Percentiles rank a stretch among this genome's conserved stretches.
Evolutionary conservation across 768 basidiomycete species (phyloP).

Genomic region (Tricholoma terreum): DNA sequence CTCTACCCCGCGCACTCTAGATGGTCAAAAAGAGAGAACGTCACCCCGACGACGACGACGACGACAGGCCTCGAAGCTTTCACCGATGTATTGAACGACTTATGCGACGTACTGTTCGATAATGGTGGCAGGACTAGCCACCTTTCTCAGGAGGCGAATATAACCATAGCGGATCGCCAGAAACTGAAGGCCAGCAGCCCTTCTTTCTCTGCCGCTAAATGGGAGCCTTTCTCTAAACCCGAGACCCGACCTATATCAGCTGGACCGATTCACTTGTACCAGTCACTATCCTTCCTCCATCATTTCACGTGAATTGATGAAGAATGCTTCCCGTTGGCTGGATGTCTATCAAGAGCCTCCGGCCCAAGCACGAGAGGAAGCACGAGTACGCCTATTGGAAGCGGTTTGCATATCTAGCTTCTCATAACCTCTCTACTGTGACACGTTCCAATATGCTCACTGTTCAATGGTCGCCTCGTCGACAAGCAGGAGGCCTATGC

Average conservation of each 20-base stretch:
- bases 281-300: background rate
- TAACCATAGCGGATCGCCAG: background rate
- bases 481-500: conserved; percentile 4
- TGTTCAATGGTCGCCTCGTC: conserved; percentile 10
- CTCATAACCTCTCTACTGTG: conserved; percentile 1
- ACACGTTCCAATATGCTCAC: conserved; percentile 7
- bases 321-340: background rate
- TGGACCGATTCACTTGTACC: background rate
- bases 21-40: background rate
- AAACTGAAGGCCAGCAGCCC: background rate
- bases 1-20: background rate
- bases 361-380: background rate
- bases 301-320: conserved; percentile 3
- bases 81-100: background rate
- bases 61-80: background rate
- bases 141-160: background rate
- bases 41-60: background rate
- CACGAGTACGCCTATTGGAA: background rate
- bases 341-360: background rate
- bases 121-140: background rate
- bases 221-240: background rate
- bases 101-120: background rate
- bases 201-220: background rate
- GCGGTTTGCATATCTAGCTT: background rate
- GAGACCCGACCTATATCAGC: background rate